A percentile compares a stretch with the other conserved stretches of the same genome.
Conservation (phyloP, 129 eudicot genomes). For the Chrysanthemum seticuspe region DNA sequence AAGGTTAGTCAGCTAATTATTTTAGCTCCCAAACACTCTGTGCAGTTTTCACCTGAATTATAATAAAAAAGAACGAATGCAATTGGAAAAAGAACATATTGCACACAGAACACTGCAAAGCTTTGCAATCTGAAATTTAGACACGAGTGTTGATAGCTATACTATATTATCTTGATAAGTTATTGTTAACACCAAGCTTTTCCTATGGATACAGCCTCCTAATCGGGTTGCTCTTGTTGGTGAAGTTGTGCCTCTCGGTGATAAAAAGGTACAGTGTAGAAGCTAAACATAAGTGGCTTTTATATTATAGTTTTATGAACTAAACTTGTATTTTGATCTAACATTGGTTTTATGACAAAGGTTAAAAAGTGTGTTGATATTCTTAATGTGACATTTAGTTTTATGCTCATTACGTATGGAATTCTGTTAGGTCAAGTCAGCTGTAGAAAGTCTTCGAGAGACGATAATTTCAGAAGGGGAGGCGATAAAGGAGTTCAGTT, state of each 20-base stretch:
- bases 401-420: slow-evolving; percentile 17
- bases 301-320: slow-evolving; percentile 2
- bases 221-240: slow-evolving; percentile 85
- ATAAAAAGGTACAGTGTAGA: slow-evolving; percentile 57
- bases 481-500: slow-evolving; percentile 45
- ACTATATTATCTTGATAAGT: slow-evolving; percentile 10
- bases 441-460: slow-evolving; percentile 63
- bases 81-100: neutral
- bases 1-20: slow-evolving; percentile 52
- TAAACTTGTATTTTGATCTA: slow-evolving; percentile 9
- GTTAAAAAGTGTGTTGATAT: neutral
- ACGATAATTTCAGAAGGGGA: slow-evolving; percentile 55
- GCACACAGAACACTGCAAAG: neutral
- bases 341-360: neutral
- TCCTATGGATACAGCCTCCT: slow-evolving; percentile 59
- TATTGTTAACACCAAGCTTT: slow-evolving; percentile 17
- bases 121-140: slow-evolving; percentile 2
- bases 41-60: neutral
- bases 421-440: slow-evolving; percentile 50
- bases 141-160: slow-evolving; percentile 14
- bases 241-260: slow-evolving; percentile 58
- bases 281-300: slow-evolving; percentile 2
- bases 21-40: slow-evolving; percentile 5
- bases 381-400: slow-evolving; percentile 14
- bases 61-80: neutral